Conservation (phyloP, 2,329 filamentous ascomycete species). For the Aspergillus sp. region DNA sequence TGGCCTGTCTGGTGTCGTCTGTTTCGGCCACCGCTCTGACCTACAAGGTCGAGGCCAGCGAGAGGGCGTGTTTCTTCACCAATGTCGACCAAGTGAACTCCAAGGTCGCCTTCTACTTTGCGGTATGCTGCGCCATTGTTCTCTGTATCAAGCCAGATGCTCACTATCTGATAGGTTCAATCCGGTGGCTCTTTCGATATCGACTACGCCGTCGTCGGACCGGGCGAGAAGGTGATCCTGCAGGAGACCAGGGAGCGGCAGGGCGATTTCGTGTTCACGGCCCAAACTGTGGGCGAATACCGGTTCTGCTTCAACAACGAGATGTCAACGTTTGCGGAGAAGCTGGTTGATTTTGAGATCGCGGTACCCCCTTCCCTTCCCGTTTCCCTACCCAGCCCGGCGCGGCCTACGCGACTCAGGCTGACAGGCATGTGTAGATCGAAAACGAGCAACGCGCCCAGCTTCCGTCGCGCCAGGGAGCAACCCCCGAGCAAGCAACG, state of each 20-base stretch:
- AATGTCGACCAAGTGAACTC: slow-evolving; percentile 65
- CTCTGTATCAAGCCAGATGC: too few relatives aligned
- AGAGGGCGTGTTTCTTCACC: slow-evolving; percentile 93
- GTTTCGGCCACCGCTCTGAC: slow-evolving; percentile 84
- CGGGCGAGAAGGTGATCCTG: slow-evolving; percentile 69
- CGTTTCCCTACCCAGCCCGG: too few relatives aligned
- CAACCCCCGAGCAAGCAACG: slow-evolving; percentile 78
- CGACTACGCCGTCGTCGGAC: slow-evolving; percentile 80
- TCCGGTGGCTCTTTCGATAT: slow-evolving; percentile 95
- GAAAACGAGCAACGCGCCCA: slow-evolving; percentile 79
- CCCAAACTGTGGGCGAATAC: slow-evolving; percentile 79
- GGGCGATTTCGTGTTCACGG: slow-evolving; percentile 96
- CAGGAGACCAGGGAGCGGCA: slow-evolving; percentile 86
- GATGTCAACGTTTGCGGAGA: slow-evolving; percentile 96
- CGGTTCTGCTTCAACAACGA: slow-evolving; percentile 97
- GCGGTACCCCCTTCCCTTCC: slow-evolving; percentile 49
- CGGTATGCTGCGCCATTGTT: slow-evolving; percentile 52
- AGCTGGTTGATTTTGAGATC: slow-evolving; percentile 97
- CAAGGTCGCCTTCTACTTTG: slow-evolving; percentile 98
- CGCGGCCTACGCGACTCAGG: too few relatives aligned
- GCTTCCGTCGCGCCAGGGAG: slow-evolving; percentile 80
- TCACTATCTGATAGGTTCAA: too few relatives aligned
- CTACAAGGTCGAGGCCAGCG: slow-evolving; percentile 81
- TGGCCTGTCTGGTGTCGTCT: slow-evolving; percentile 61
- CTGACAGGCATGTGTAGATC: slow-evolving; percentile 53